phyloP scores from a whole-genome alignment of 2,329 filamentous ascomycete species.

The Chaetoscypha palmicola region DNA sequence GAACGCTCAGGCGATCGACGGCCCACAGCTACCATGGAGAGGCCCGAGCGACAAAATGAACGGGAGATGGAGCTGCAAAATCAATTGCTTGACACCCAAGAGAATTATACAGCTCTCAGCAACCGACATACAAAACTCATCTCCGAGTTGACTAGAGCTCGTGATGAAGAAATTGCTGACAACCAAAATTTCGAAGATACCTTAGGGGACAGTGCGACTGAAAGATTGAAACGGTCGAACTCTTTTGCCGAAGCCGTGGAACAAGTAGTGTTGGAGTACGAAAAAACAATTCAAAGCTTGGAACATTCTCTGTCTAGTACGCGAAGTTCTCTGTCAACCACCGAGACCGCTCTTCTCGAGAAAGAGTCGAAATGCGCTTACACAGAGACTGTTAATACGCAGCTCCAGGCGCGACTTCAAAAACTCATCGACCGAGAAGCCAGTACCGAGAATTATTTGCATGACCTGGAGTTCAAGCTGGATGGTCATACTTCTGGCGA shows the following conservation, averaged over 20 bases:
- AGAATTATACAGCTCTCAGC: constrained; percentile 88
- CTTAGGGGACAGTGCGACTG: constrained; percentile 70
- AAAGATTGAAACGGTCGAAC: constrained; percentile 87
- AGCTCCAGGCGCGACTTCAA: constrained; percentile 83
- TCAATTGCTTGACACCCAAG: constrained; percentile 83
- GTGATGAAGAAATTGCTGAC: constrained; percentile 59
- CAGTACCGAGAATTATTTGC: constrained; percentile 87
- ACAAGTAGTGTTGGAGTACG: constrained; percentile 92
- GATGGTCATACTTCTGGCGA: constrained; percentile 87
- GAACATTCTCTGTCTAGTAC: constrained; percentile 90
- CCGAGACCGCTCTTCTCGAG: constrained; percentile 81
- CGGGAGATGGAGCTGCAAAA: constrained; percentile 88
- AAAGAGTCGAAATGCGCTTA: constrained; percentile 93
- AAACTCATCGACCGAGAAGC: constrained; percentile 88
- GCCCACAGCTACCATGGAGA: constrained; percentile 54
- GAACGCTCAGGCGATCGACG: constrained; percentile 55
- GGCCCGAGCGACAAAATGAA: constrained; percentile 71
- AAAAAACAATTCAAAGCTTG: constrained; percentile 93
- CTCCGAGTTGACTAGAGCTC: constrained; percentile 81
- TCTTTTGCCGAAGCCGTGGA: constrained; percentile 95
- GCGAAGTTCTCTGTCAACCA: constrained; percentile 70
- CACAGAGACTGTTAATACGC: constrained; percentile 82
- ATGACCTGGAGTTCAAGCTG: constrained; percentile 83
- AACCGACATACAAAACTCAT: constrained; percentile 94
- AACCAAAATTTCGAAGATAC: constrained; percentile 53